Conservation (phyloP, 768 basidiomycete genomes). For the Agrocybe pediades region DNA sequence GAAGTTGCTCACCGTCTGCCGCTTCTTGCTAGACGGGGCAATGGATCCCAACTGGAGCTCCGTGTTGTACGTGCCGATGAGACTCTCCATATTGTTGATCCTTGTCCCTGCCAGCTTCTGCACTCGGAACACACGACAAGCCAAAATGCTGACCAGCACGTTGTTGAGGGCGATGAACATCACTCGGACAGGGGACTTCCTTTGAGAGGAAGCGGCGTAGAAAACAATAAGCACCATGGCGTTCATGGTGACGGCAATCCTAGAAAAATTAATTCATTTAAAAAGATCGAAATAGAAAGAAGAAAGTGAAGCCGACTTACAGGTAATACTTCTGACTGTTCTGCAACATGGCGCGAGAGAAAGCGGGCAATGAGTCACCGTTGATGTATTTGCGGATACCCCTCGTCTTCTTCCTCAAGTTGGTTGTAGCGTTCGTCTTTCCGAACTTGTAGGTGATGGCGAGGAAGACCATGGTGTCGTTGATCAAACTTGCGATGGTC, state of each 20-base stretch:
- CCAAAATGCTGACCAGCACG: constrained; percentile 9
- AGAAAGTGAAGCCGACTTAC: neutral
- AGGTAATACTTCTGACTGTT: constrained; percentile 12
- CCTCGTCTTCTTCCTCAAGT: neutral
- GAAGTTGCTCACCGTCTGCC: neutral
- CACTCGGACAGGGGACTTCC: constrained; percentile 8
- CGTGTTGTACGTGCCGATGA: neutral
- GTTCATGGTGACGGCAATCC: constrained; percentile 11
- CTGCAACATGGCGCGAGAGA: constrained; percentile 6
- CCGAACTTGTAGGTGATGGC: constrained; percentile 13
- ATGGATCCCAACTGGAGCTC: neutral
- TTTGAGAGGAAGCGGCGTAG: constrained; percentile 2
- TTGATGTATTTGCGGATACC: constrained; percentile 1
- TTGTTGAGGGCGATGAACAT: constrained; percentile 14
- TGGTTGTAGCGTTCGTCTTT: constrained; percentile 3
- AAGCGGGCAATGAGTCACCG: constrained; percentile 4
- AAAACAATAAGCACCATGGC: constrained; percentile 3
- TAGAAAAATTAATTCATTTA: neutral
- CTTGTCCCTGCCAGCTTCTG: constrained; percentile 1
- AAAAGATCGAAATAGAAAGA: neutral
- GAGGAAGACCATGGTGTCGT: constrained; percentile 15
- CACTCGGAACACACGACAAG: constrained; percentile 9
- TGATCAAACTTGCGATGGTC: constrained; percentile 5
- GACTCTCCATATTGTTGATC: neutral
- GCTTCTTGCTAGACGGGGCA: neutral